Evolutionary conservation across 306 rosid species (phyloP).

Genomic region (Bauhinia variegata): DNA sequence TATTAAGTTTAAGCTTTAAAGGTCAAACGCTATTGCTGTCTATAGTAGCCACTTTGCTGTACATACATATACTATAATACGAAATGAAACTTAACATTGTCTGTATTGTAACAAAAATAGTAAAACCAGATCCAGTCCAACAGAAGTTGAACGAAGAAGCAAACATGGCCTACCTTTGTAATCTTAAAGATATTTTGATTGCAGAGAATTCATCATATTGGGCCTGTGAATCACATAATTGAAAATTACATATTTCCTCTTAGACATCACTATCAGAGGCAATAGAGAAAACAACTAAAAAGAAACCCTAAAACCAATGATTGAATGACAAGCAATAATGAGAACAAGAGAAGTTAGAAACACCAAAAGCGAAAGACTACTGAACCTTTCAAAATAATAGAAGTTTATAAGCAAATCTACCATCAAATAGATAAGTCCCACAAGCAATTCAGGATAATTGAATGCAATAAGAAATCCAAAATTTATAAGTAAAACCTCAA

Average conservation of each 20-base stretch:
- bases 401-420: neutral
- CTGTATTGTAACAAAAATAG: neutral
- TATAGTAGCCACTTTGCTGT: slow-evolving; percentile 50
- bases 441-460: no score
- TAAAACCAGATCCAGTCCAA: slow-evolving; percentile 15
- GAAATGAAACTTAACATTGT: slow-evolving; percentile 5
- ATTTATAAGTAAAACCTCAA: no score
- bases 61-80: no score
- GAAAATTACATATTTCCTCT: slow-evolving; percentile 6
- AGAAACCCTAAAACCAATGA: slow-evolving; percentile 2
- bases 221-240: slow-evolving; percentile 55
- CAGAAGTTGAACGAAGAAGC: neutral
- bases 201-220: slow-evolving; percentile 82
- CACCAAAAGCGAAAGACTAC: neutral
- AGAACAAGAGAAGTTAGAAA: slow-evolving; percentile 5
- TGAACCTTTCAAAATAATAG: neutral
- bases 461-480: no score
- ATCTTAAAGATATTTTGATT: slow-evolving; percentile 89
- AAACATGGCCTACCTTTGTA: slow-evolving; percentile 67
- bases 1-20: slow-evolving; percentile 26
- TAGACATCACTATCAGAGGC: neutral
- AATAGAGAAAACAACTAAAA: slow-evolving; percentile 8
- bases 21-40: slow-evolving; percentile 61
- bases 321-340: neutral
- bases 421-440: neutral